Evolutionary conservation across 805 yeast genomes (phyloP), one percentile per base, ranked within the genome.

Genomic region (Wickerhamiella occidentalis): DNA sequence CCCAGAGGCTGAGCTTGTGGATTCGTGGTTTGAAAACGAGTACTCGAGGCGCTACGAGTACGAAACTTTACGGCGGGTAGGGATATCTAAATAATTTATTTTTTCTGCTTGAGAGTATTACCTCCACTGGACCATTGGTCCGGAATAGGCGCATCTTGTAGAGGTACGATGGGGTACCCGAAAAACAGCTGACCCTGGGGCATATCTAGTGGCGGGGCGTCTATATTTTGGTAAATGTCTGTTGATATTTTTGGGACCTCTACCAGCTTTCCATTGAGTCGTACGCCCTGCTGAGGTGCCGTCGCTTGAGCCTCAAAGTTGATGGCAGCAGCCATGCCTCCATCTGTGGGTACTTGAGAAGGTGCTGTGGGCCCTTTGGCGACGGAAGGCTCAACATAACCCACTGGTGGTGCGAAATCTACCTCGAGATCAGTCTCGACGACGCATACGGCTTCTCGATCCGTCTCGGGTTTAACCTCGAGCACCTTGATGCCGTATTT

Each of bases 391-490:
- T 90, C 97, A 17, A 85, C 95, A 62, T 92, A 92, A 0, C 99
- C 99, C 4, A 90, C 95, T 0, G 99, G 99, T 2, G 98, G 95
- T 1, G 96, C 97, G 69, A 92, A 92, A 62, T 92, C 99, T 0
- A 96, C 94, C 52, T 85, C 95, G 53, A 92, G 72, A 68, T 92
- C 98, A 0, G 98, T 92, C 63, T 92, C 99, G 23, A 92, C 85
- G 4, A 92, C 96, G 71, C 96, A 90, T 12, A 90, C 81, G 52
- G 95, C 84, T 29, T 75, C 68, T 6, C 70, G 67, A 6, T 64
- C 57, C 1, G 78, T 72, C 47, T 81, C 84, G 0, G 97, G 97
- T 59, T 85, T 85, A 23, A 79, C 85, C 58, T 92, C 96, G 42
- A 90, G 68, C 17, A 92, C 88, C 61, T 80, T 83, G 53, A 92